Evolutionary conservation across 2,329 filamentous ascomycete genomes (phyloP).

Genomic region (Fusarium nodosum): DNA sequence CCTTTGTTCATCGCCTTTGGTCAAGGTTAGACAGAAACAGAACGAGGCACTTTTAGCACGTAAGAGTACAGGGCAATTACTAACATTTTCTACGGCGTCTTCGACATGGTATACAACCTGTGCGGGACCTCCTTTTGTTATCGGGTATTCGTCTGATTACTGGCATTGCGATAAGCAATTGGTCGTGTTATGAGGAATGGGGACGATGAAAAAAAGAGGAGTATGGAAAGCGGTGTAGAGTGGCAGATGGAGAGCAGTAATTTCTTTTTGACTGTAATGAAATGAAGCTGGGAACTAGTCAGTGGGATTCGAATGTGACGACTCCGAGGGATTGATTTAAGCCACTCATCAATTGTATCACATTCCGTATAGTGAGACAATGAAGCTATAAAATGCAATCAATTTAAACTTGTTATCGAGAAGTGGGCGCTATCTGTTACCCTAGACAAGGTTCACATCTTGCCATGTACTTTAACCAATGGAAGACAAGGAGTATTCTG

Average conservation of each 20-base stretch:
- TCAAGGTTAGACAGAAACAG: neutral
- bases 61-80: neutral
- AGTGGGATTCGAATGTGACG: neutral
- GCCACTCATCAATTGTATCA: no score
- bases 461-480: no score
- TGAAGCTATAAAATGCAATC: neutral
- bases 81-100: slow-evolving; percentile 39
- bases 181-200: slow-evolving; percentile 8
- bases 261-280: neutral
- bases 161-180: slow-evolving; percentile 28
- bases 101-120: slow-evolving; percentile 35
- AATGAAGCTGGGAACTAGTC: no score
- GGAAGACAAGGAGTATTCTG: no score
- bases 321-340: neutral
- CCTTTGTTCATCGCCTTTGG: slow-evolving; percentile 31
- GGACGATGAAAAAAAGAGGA: slow-evolving; percentile 23
- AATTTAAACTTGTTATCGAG: neutral
- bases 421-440: neutral
- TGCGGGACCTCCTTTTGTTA: slow-evolving; percentile 32
- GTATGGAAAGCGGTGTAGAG: neutral
- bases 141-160: slow-evolving; percentile 34
- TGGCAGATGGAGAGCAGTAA: neutral
- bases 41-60: no score
- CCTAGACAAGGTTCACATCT: neutral
- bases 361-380: neutral